These are phyloP conservation scores for Triticum monococcum DNA, from an alignment of 176 grass and related monocot species.

Conservation along the genomic window DNA sequence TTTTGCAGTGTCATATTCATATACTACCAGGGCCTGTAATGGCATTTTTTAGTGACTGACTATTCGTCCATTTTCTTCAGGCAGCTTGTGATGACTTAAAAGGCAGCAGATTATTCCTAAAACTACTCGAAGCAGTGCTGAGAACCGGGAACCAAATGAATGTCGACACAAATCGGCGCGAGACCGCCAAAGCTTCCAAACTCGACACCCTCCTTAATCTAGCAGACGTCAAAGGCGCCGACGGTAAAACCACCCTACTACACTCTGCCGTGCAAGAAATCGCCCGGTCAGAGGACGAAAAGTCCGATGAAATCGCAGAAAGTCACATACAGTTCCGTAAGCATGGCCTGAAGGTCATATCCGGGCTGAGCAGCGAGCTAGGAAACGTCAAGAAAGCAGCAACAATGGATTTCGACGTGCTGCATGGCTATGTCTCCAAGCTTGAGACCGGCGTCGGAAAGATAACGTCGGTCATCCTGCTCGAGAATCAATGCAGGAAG, in stretches of 20 bases:
- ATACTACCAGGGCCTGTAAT: neutral
- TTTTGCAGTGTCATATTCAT: neutral
- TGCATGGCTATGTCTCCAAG: conserved; percentile 81
- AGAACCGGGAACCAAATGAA: conserved; percentile 93
- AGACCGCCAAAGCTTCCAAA: conserved; percentile 75
- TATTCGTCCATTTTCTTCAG: conserved; percentile 32
- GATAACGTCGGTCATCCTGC: conserved; percentile 54
- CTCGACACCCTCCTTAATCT: conserved; percentile 93
- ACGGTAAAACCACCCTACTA: conserved; percentile 85
- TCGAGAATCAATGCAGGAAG: conserved; percentile 63
- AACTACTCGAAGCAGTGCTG: conserved; percentile 87
- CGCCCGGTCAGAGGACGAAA: conserved; percentile 63
- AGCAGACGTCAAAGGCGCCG: conserved; percentile 72
- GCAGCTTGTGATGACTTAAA: conserved; percentile 88
- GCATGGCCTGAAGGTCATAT: conserved; percentile 75
- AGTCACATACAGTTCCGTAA: conserved; percentile 53
- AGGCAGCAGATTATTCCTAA: conserved; percentile 79
- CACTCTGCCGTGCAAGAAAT: conserved; percentile 96
- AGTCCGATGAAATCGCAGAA: conserved; percentile 31
- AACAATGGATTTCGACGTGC: conserved; percentile 87
- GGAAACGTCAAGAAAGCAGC: conserved; percentile 84
- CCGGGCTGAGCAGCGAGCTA: conserved; percentile 73
- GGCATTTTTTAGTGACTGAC: neutral
- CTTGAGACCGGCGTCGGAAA: conserved; percentile 64
- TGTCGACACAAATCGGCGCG: conserved; percentile 72